A percentile compares a stretch with the other conserved stretches of the same genome.
Conservation (phyloP, 2,329 filamentous ascomycete species). For the Daldinia sp. region DNA sequence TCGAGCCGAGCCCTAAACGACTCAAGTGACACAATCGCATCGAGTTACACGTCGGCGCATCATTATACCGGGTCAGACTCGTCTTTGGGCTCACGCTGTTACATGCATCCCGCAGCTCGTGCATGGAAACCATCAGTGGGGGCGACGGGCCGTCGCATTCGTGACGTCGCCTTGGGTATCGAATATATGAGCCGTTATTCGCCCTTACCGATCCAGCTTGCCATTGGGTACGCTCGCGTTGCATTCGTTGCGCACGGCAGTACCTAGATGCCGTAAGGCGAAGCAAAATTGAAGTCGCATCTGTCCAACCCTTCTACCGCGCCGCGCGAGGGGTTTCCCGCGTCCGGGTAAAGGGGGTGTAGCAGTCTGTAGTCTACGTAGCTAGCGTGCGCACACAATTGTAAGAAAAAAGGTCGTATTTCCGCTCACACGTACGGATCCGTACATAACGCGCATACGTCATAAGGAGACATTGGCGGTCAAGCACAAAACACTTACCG, state of each 20-base stretch:
- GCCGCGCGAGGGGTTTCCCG: background rate
- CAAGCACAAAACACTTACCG: constrained; percentile 11
- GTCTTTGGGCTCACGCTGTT: background rate
- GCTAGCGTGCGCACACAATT: no score
- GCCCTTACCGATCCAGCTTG: background rate
- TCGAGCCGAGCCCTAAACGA: background rate
- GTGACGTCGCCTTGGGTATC: constrained; percentile 21
- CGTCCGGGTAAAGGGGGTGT: background rate
- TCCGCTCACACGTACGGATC: background rate
- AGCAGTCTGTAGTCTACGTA: no score
- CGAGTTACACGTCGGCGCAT: background rate
- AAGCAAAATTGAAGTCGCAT: background rate
- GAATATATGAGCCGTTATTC: background rate
- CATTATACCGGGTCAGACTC: background rate
- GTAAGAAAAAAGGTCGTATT: background rate
- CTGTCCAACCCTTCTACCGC: background rate
- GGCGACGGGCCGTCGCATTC: constrained; percentile 18
- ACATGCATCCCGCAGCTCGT: background rate
- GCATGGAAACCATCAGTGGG: constrained; percentile 9
- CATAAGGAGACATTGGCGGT: constrained; percentile 22
- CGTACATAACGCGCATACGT: background rate
- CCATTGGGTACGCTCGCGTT: constrained; percentile 2
- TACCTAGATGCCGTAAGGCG: background rate
- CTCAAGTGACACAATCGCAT: background rate
- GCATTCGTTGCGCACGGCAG: no score